Percentiles rank a stretch among this genome's conserved stretches.
These are phyloP conservation scores for Cladophialophora bantiana DNA, from an alignment of 2,329 filamentous ascomycete species.

Conservation along the genomic window DNA sequence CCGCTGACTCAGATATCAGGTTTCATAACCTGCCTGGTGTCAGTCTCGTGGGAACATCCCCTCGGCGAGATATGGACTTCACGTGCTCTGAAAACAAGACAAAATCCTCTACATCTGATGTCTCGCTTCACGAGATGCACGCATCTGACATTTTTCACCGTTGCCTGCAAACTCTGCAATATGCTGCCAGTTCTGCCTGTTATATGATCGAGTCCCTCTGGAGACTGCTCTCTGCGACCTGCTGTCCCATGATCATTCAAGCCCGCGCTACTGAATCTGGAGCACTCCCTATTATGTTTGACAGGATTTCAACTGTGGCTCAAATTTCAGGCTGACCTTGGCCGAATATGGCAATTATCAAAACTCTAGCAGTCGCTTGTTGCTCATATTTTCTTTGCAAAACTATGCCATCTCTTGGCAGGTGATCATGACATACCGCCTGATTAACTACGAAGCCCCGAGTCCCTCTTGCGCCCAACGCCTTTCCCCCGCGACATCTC, in stretches of 20 bases:
- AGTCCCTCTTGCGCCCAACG: slow-evolving; percentile 9
- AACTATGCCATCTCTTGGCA: slow-evolving; percentile 14
- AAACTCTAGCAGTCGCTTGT: slow-evolving; percentile 15
- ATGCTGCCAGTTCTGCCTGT: not conserved
- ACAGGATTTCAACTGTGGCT: slow-evolving; percentile 16
- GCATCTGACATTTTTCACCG: not conserved
- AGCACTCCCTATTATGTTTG: not conserved
- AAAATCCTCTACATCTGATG: not conserved
- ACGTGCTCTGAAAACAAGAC: not conserved
- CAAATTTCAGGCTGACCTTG: slow-evolving; percentile 26
- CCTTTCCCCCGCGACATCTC: not conserved
- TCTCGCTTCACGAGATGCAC: not conserved
- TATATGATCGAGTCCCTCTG: not conserved
- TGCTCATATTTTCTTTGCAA: slow-evolving; percentile 24
- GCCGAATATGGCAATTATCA: slow-evolving; percentile 3
- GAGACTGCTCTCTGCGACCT: slow-evolving; percentile 14
- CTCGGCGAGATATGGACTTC: not conserved
- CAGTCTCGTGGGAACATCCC: not conserved
- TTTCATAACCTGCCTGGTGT: slow-evolving; percentile 9
- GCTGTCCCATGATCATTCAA: not conserved
- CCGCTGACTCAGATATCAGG: not conserved
- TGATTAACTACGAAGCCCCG: slow-evolving; percentile 15
- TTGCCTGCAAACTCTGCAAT: not conserved
- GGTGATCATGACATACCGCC: not conserved
- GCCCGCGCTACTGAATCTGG: not conserved